phyloP scores from a whole-genome alignment of 2,329 filamentous ascomycete species.

The Emericellopsis atlantica region DNA sequence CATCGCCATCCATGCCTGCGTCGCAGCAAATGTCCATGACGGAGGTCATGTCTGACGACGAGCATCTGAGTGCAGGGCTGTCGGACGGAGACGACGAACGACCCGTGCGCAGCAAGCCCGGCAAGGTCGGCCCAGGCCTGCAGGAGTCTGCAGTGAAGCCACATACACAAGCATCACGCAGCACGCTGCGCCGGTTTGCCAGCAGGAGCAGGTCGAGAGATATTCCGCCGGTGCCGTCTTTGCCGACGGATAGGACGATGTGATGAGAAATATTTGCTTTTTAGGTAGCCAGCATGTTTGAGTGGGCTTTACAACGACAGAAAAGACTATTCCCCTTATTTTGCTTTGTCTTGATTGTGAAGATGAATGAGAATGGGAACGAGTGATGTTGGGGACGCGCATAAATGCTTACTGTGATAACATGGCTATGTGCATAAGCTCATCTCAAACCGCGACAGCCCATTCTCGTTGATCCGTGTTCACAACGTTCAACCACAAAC shows the following conservation, averaged over 20 bases:
- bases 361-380: too few relatives aligned
- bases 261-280: neutral
- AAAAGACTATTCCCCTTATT: too few relatives aligned
- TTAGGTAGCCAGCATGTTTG: too few relatives aligned
- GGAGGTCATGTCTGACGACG: conserved; percentile 65
- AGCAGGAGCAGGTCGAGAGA: conserved; percentile 19
- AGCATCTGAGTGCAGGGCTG: conserved; percentile 59
- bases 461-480: too few relatives aligned
- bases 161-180: conserved; percentile 41
- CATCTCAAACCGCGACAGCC: too few relatives aligned
- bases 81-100: conserved; percentile 63
- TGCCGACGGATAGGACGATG: conserved; percentile 4
- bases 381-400: too few relatives aligned
- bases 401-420: too few relatives aligned
- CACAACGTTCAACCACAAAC: too few relatives aligned
- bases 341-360: too few relatives aligned
- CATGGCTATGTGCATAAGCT: too few relatives aligned
- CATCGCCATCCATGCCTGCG: conserved; percentile 56
- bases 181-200: conserved; percentile 16
- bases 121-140: conserved; percentile 32
- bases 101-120: conserved; percentile 22
- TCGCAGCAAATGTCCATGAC: conserved; percentile 41
- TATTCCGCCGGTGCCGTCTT: conserved; percentile 20
- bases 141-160: conserved; percentile 51
- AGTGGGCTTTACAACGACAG: too few relatives aligned